Conservation (phyloP, 345 rosid species). For the Linum tenue region DNA sequence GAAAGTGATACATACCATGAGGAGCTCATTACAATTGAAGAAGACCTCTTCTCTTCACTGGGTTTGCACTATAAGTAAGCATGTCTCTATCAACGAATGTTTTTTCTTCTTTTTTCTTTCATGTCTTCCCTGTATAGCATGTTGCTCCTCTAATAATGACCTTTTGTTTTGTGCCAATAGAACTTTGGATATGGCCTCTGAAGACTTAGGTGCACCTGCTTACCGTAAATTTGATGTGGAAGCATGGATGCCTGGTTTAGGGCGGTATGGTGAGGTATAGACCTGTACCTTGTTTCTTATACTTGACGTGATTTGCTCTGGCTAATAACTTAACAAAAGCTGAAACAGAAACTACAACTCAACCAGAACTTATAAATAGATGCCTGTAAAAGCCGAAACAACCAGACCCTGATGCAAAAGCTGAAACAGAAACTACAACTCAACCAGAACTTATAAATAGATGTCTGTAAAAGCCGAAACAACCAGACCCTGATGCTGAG, state of each 20-base stretch:
- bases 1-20: conserved; percentile 64
- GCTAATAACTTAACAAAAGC: too few species aligned
- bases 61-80: conserved; percentile 75
- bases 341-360: too few species aligned
- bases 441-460: too few species aligned
- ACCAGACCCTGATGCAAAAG: too few species aligned
- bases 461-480: too few species aligned
- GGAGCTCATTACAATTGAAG: conserved; percentile 82
- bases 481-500: too few species aligned
- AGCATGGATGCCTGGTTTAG: conserved; percentile 99
- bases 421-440: too few species aligned
- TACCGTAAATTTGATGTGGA: conserved; percentile 91
- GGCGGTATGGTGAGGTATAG: conserved; percentile 79
- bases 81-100: not conserved
- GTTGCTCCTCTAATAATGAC: not conserved
- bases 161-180: conserved; percentile 30
- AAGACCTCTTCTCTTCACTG: conserved; percentile 66
- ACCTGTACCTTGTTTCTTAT: not conserved
- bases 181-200: conserved; percentile 84
- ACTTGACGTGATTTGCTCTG: not conserved
- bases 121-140: not conserved
- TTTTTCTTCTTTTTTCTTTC: not conserved
- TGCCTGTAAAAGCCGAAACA: too few species aligned
- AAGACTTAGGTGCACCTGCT: conserved; percentile 89
- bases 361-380: too few species aligned